Base-by-base conservation (phyloP, 75 land plant species). In the Gnetum montanum region DNA sequence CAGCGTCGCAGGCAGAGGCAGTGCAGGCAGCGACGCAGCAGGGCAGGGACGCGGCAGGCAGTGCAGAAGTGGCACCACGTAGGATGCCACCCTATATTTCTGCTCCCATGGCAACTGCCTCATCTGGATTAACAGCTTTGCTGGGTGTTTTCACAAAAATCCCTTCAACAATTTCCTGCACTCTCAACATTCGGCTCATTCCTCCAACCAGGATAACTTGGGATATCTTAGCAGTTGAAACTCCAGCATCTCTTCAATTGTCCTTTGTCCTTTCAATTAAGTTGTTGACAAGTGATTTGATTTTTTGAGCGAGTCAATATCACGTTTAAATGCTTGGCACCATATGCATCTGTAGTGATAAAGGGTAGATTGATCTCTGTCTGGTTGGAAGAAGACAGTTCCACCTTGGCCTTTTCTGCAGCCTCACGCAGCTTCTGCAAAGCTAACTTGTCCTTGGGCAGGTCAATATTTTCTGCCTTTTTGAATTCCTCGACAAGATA, bases 81-180 rank as follows among this genome's bases (percentile, higher is more conserved):
- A 79, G 60, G 38, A 79, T 76, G 4, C 82, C 82, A 28, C 82
- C 82, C 31, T 79, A 81, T 45, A 79, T 79, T 54, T 81, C 82
- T 20, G 82, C 82, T 12, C 82, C 82, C 76, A 77, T 58, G 1
- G 82, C 82, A 27, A 79, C 82, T 45, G 58, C 61, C 49, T 79
- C 82, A 34, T 79, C 82, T 24, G 82, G 82, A 54, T 79, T 79
- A 2, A 79, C 82, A 22, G 76, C 76, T 43, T 79, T 79, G 66
- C 82, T 75, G 28, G 82, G 82, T 18, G 45, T 76, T 60, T 77
- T 79, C 6, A 75, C 75, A 43, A 79, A 79, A 31, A 79, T 70
- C 31, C 66, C 34, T 15, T 54, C 31, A 16, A 79, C 82, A 16
- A 63, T 47, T 33, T 77, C 75, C 50, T 77, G 82, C 8, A 79